These are phyloP conservation scores for Fusarium nisikadoi DNA, from an alignment of 2,329 filamentous ascomycete species.

Conservation along the genomic window DNA sequence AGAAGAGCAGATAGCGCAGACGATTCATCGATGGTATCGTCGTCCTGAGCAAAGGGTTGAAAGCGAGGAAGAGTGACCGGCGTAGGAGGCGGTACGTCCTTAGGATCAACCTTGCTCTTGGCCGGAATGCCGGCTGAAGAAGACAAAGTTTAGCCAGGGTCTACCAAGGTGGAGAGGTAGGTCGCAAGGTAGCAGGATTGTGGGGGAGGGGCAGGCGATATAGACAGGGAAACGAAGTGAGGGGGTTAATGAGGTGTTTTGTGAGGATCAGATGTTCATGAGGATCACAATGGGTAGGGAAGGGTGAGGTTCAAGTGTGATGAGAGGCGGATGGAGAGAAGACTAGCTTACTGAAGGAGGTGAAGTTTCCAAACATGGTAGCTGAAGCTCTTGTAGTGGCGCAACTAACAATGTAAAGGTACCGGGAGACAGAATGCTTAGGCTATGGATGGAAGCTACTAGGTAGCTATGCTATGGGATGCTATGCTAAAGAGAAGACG, in stretches of 20 bases:
- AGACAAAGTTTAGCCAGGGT: conserved; percentile 34
- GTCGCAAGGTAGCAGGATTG: conserved; percentile 15
- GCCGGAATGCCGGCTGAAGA: conserved; percentile 45
- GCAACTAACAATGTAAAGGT: conserved; percentile 31
- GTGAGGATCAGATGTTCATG: conserved; percentile 10
- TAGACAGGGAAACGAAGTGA: conserved; percentile 23
- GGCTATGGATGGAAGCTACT: not conserved
- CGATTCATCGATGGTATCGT: conserved; percentile 43
- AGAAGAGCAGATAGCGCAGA: conserved; percentile 61
- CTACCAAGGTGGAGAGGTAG: conserved; percentile 30
- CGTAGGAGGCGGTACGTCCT: conserved; percentile 67
- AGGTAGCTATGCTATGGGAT: not conserved
- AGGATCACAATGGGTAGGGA: not conserved
- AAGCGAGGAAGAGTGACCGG: conserved; percentile 63
- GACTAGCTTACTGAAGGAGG: conserved; percentile 52
- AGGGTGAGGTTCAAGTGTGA: not conserved
- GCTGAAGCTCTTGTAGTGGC: conserved; percentile 33
- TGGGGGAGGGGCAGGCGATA: conserved; percentile 25
- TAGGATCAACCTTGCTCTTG: conserved; percentile 53
- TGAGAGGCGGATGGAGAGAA: conserved; percentile 15
- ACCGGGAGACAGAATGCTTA: conserved; percentile 19
- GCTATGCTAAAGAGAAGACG: conserved; percentile 19
- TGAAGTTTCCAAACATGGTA: conserved; percentile 58
- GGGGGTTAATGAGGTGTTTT: conserved; percentile 36
- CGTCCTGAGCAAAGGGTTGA: conserved; percentile 51